phyloP scores from a whole-genome alignment of 1,284 basidiomycete genomes.

The Phlebopus sp. region DNA sequence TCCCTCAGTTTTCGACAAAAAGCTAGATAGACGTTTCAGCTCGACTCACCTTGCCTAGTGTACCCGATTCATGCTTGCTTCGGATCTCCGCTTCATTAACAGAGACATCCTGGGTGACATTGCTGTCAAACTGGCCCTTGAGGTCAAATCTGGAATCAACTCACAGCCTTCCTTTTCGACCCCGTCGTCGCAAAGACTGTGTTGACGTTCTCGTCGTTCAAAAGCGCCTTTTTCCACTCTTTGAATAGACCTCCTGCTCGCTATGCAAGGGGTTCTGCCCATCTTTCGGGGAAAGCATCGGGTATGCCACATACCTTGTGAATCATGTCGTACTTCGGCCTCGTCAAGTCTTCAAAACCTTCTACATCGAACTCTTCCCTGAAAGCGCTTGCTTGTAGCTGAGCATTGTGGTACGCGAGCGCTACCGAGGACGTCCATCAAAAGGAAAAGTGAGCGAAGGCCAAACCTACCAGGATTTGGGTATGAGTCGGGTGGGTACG shows the following conservation, averaged over 20 bases:
- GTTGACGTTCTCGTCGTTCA: conserved; percentile 62
- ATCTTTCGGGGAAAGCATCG: neutral
- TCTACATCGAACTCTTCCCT: conserved; percentile 80
- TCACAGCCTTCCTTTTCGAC: conserved; percentile 67
- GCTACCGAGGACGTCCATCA: conserved; percentile 35
- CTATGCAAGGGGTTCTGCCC: conserved; percentile 35
- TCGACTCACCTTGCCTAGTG: conserved; percentile 59
- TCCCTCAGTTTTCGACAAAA: conserved; percentile 10
- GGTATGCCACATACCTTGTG: conserved; percentile 57
- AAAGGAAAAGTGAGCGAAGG: conserved; percentile 1
- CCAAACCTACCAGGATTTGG: conserved; percentile 81
- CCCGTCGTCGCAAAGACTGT: conserved; percentile 47
- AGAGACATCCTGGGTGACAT: conserved; percentile 45
- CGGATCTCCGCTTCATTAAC: conserved; percentile 69
- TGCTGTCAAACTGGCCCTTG: conserved; percentile 2
- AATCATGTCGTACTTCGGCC: conserved; percentile 77
- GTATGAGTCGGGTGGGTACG: conserved; percentile 86
- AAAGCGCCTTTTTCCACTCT: conserved; percentile 70
- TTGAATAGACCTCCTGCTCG: conserved; percentile 73
- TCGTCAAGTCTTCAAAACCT: conserved; percentile 75
- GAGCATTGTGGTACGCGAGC: conserved; percentile 84
- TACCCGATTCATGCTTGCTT: conserved; percentile 56
- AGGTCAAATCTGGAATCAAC: conserved; percentile 24
- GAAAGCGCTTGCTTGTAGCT: conserved; percentile 90
- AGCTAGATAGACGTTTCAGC: conserved; percentile 6